Conservation (phyloP, 2,329 filamentous ascomycete species). For the Hypoxylon sp. region DNA sequence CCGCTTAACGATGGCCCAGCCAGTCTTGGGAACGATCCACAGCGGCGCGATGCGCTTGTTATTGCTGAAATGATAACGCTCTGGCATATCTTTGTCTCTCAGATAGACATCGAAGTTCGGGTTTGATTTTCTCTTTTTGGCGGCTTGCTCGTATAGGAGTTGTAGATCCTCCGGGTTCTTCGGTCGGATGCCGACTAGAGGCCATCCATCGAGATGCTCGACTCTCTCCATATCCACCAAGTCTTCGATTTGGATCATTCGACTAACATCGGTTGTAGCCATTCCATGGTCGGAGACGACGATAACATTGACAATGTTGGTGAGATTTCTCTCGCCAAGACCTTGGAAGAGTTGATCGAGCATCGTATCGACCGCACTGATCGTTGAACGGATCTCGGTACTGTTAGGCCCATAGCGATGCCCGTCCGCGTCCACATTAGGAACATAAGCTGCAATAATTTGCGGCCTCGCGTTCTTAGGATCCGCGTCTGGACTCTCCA, state of each 20-base stretch:
- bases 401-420: slow-evolving; percentile 94
- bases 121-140: slow-evolving; percentile 68
- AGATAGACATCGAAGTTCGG: slow-evolving; percentile 89
- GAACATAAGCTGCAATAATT: slow-evolving; percentile 93
- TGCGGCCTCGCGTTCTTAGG: slow-evolving; percentile 77
- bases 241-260: slow-evolving; percentile 91
- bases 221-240: slow-evolving; percentile 82
- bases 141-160: slow-evolving; percentile 72
- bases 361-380: slow-evolving; percentile 85
- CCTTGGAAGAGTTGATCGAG: slow-evolving; percentile 80
- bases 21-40: slow-evolving; percentile 92
- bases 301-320: slow-evolving; percentile 89
- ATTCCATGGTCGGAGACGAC: slow-evolving; percentile 99
- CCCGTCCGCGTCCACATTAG: slow-evolving; percentile 88
- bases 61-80: slow-evolving; percentile 88
- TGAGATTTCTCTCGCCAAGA: slow-evolving; percentile 84
- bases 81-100: slow-evolving; percentile 87
- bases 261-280: slow-evolving; percentile 86
- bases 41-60: slow-evolving; percentile 92
- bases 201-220: slow-evolving; percentile 93
- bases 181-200: slow-evolving; percentile 87
- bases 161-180: slow-evolving; percentile 76
- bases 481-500: slow-evolving; percentile 66
- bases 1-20: slow-evolving; percentile 90
- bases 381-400: slow-evolving; percentile 86